phyloP scores from a whole-genome alignment of 73 alveolate genomes.

The Stentor roeselii region DNA sequence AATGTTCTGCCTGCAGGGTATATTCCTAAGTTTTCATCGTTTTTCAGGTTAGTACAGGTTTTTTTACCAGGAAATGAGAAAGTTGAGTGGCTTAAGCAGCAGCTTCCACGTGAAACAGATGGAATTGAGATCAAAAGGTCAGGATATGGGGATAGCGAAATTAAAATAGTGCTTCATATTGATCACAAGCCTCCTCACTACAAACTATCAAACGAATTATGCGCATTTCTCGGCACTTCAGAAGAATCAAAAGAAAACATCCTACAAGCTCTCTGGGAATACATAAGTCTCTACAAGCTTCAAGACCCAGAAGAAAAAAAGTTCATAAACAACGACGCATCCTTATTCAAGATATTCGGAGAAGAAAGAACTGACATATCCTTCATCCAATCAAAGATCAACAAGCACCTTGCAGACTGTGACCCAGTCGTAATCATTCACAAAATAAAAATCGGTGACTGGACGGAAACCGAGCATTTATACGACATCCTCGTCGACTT shows the following conservation, averaged over 20 bases:
- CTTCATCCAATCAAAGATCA: neutral
- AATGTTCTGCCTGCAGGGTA: constrained; percentile 12
- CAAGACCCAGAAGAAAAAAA: constrained; percentile 22
- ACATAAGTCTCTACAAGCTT: neutral
- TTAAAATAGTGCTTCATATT: constrained; percentile 6
- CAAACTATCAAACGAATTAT: neutral
- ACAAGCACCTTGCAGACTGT: constrained; percentile 12
- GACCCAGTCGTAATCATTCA: constrained; percentile 3
- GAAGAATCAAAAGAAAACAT: constrained; percentile 20
- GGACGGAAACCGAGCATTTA: constrained; percentile 16
- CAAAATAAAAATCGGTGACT: neutral
- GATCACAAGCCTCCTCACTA: constrained; percentile 21
- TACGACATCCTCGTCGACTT: neutral
- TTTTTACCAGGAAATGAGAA: constrained; percentile 13
- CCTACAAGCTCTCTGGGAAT: constrained; percentile 12
- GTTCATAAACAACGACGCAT: constrained; percentile 6
- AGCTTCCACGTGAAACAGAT: constrained; percentile 23
- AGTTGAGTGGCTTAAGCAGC: constrained; percentile 12
- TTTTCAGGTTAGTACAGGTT: constrained; percentile 13
- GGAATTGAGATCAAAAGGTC: constrained; percentile 19
- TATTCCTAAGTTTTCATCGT: constrained; percentile 18
- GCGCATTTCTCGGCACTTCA: neutral
- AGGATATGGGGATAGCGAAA: constrained; percentile 2
- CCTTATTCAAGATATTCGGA: neutral
- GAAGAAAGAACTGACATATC: constrained; percentile 24